These are phyloP conservation scores for Yarrowia sp. DNA, from an alignment of 805 yeast genomes.

Conservation along the genomic window DNA sequence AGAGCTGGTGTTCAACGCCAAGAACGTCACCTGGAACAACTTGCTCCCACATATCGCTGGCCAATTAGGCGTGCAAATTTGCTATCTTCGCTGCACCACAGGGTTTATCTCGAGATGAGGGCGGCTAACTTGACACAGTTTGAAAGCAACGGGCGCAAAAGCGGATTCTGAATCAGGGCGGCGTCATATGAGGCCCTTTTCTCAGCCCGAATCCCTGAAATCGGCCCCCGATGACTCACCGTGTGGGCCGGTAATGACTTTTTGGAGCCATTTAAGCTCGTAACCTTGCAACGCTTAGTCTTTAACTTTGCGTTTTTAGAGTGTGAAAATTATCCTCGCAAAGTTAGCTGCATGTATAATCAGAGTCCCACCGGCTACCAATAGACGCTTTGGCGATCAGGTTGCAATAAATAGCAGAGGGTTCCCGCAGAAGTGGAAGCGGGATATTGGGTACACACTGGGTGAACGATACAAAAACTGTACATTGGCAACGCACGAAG, in stretches of 20 bases:
- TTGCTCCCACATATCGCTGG: conserved; percentile 22
- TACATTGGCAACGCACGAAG: not conserved
- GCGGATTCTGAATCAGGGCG: too few relatives aligned
- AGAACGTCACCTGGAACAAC: conserved; percentile 15
- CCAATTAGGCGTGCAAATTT: conserved; percentile 24
- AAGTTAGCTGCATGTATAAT: conserved; percentile 24
- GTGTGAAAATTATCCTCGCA: conserved; percentile 10
- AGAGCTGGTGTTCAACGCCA: not conserved
- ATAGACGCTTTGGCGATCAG: conserved; percentile 23
- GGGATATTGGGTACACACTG: conserved; percentile 14
- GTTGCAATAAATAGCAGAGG: conserved; percentile 20
- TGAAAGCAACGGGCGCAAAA: not conserved
- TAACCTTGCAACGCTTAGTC: not conserved
- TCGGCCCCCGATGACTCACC: not conserved
- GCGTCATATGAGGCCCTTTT: not conserved
- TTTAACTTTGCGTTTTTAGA: not conserved
- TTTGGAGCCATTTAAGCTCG: not conserved
- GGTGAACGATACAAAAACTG: not conserved
- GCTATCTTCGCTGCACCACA: conserved; percentile 21
- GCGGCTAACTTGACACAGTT: not conserved
- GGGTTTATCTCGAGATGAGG: conserved; percentile 4
- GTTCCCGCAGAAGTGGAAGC: conserved; percentile 11
- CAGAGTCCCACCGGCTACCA: conserved; percentile 22
- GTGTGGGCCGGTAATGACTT: not conserved
- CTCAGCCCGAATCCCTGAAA: not conserved